phyloP scores from a whole-genome alignment of 768 basidiomycete species.

The Porpolomopsis calyptriformis region DNA sequence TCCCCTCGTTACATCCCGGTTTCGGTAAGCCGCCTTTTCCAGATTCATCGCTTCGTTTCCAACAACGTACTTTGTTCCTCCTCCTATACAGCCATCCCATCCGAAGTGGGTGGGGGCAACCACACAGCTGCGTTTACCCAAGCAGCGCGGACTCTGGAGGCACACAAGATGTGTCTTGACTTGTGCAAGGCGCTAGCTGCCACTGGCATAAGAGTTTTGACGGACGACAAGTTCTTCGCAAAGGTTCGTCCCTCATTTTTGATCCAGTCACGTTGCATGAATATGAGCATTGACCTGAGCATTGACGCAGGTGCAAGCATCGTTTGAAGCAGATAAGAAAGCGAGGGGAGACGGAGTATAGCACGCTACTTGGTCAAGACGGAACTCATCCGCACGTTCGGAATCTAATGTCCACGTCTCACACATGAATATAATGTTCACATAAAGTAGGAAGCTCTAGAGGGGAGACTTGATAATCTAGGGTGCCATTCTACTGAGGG shows the following conservation, averaged over 20 bases:
- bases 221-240: conserved; percentile 53
- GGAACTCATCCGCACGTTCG: background rate
- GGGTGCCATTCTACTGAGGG: too few relatives aligned
- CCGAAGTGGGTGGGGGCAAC: conserved; percentile 59
- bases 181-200: conserved; percentile 64
- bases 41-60: background rate
- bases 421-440: too few relatives aligned
- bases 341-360: conserved; percentile 7
- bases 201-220: conserved; percentile 55
- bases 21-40: conserved; percentile 35
- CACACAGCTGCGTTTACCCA: conserved; percentile 63
- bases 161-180: conserved; percentile 58
- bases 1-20: conserved; percentile 67
- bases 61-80: background rate
- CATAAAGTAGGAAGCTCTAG: too few relatives aligned
- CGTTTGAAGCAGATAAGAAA: conserved; percentile 38
- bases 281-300: background rate
- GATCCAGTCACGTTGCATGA: too few relatives aligned
- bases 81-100: conserved; percentile 68
- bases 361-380: background rate
- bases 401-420: too few relatives aligned
- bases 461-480: too few relatives aligned
- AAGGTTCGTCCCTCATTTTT: conserved; percentile 30
- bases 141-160: conserved; percentile 45
- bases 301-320: conserved; percentile 32